These are phyloP conservation scores for Colletotrichum coccodes DNA, from an alignment of 2,329 filamentous ascomycete species.

Conservation along the genomic window DNA sequence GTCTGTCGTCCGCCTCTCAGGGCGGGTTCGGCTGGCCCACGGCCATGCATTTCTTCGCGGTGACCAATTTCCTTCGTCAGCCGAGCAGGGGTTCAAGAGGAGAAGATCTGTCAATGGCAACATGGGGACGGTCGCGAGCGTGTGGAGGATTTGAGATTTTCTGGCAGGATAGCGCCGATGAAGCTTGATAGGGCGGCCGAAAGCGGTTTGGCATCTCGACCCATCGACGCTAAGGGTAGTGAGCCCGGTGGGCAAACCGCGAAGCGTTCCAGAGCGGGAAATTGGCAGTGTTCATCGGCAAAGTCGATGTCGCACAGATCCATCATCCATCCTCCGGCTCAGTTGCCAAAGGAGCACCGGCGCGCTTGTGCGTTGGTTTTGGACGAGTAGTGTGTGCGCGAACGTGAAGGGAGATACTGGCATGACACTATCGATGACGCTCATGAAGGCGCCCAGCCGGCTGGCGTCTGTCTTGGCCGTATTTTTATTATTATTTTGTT, in stretches of 20 bases:
- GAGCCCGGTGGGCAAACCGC: background rate
- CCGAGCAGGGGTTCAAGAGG: conserved; percentile 13
- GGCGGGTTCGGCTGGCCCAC: conserved; percentile 2
- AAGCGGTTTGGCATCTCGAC: conserved; percentile 18
- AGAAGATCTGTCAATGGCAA: conserved; percentile 13
- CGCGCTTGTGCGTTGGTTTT: background rate
- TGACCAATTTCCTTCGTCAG: conserved; percentile 17
- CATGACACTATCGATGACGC: conserved; percentile 23
- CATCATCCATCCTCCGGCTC: conserved; percentile 1
- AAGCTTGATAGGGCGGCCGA: conserved; percentile 7
- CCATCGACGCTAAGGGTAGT: conserved; percentile 12
- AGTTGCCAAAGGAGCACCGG: background rate
- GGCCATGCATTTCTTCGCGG: background rate
- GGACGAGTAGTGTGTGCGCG: background rate
- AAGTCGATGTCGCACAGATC: conserved; percentile 2
- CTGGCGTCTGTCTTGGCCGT: background rate
- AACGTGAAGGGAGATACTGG: background rate
- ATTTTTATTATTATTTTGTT: too few relatives aligned
- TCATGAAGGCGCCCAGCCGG: conserved; percentile 20
- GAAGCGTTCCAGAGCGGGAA: conserved; percentile 23
- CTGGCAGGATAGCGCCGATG: conserved; percentile 26
- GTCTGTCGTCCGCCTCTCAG: background rate
- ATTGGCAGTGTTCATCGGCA: conserved; percentile 8
- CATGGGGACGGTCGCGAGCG: conserved; percentile 2
- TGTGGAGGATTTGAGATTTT: conserved; percentile 30